Evolutionary conservation across 2,329 filamentous ascomycete genomes (phyloP).

Genomic region (Colletotrichum kahawae): DNA sequence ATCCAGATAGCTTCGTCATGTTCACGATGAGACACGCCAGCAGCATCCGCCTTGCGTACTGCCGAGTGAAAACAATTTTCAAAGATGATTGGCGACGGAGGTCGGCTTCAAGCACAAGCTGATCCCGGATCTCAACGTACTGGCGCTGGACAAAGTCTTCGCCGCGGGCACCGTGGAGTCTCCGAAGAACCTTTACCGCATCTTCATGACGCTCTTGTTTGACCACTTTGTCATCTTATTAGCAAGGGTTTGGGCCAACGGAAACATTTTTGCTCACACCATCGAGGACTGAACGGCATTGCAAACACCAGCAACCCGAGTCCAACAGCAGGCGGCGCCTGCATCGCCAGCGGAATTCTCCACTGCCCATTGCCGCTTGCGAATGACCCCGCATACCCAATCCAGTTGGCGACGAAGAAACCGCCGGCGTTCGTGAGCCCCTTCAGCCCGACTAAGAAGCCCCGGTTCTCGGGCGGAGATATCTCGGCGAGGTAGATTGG

Average conservation of each 20-base stretch:
- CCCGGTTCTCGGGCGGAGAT: background rate
- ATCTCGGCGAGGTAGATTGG: background rate
- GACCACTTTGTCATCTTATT: background rate
- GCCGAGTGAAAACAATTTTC: background rate
- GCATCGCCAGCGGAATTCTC: background rate
- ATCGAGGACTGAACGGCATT: background rate
- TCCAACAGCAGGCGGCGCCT: rapidly evolving
- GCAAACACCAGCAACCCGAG: background rate
- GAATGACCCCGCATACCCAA: background rate
- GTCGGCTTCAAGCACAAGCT: background rate
- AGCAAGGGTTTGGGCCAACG: background rate
- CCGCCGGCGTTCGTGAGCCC: background rate
- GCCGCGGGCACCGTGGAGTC: background rate
- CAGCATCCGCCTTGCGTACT: background rate
- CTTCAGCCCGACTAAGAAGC: background rate
- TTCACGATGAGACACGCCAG: background rate
- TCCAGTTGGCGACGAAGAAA: background rate
- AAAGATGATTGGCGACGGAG: background rate
- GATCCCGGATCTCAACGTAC: background rate
- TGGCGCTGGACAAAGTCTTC: background rate
- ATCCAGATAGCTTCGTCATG: background rate
- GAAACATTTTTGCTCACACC: background rate
- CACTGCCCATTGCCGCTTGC: background rate
- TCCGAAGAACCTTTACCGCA: background rate
- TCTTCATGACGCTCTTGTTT: background rate